These are phyloP conservation scores for Sporobolomyces pararoseus DNA, from an alignment of 768 basidiomycete species.

Conservation along the genomic window DNA sequence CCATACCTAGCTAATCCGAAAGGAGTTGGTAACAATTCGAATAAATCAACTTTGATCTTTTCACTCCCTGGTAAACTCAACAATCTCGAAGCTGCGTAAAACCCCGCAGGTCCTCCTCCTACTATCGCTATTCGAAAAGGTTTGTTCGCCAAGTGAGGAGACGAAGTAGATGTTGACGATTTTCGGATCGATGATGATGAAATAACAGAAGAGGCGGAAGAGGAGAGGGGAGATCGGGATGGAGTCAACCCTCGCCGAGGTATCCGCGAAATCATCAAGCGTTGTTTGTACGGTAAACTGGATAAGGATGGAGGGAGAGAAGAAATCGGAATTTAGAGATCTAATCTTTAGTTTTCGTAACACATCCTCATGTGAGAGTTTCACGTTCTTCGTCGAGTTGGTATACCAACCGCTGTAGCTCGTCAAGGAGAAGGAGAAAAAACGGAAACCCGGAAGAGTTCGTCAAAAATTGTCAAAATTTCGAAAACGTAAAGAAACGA, in stretches of 20 bases:
- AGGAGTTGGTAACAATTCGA: conserved; percentile 87
- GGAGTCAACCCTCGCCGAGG: neutral
- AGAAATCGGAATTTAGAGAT: no score
- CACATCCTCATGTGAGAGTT: no score
- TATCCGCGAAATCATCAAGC: conserved; percentile 8
- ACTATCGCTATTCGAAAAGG: conserved; percentile 76
- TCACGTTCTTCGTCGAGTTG: no score
- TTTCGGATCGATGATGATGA: neutral
- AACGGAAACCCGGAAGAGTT: no score
- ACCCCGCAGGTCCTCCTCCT: conserved; percentile 93
- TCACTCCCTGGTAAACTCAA: conserved; percentile 51
- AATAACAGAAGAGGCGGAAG: neutral
- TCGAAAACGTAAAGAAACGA: no score
- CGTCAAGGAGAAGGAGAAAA: no score
- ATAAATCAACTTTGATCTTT: conserved; percentile 69
- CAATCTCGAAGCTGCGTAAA: conserved; percentile 86
- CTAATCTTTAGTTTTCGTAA: no score
- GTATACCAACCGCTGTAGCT: no score
- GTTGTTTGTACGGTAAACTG: no score
- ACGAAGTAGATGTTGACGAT: neutral
- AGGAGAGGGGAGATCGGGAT: neutral
- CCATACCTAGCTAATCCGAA: conserved; percentile 93
- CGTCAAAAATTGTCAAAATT: no score
- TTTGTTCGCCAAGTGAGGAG: conserved; percentile 1
- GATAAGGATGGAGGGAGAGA: no score